Evolutionary conservation across 768 basidiomycete genomes (phyloP), one percentile per base, ranked within the genome.

Genomic region (Boletales sp.): DNA sequence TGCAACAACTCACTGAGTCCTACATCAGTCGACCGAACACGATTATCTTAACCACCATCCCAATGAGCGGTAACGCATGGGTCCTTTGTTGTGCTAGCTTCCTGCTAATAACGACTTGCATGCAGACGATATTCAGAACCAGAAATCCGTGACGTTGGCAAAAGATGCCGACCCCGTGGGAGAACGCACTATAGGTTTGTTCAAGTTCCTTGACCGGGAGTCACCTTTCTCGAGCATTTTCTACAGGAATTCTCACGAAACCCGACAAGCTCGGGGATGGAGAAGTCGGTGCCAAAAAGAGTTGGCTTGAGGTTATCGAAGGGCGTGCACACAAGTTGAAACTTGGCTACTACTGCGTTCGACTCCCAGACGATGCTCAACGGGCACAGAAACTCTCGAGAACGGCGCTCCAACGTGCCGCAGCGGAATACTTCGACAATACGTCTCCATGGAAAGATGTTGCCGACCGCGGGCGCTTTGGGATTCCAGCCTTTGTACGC

Each of bases 121-220:
- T 45, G 12, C 40, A 87, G 87, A 84, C 42, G 87, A 89, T 43
- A 76, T 85, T 27, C 74, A 86, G 52, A 86, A 82, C 48, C 84
- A 86, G 55, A 69, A 67, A 50, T 83, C 85, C 0, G 73, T 81
- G 3, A 67, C 51, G 3, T 65, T 87, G 0, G 86, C 86, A 0
- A 71, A 62, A 40, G 67, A 72, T 7, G 78, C 70, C 0, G 86
- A 87, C 59, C 75, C 76, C 0, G 51, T 67, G 0, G 83, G 84
- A 3, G 64, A 72, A 31, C 73, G 86, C 1, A 89, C 83, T 0
- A 85, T 87, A 49, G 86, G 86, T 80, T 45, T 17, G 63, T 47
- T 14, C 2, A 17, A 32, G 34, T 8, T 7, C 10, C 14, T 11
- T 14, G 12, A 27, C 24, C 24, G 6, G 24, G 24, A 5, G 24